phyloP scores from a whole-genome alignment of 805 yeast species.

The Yarrowia sp. region DNA sequence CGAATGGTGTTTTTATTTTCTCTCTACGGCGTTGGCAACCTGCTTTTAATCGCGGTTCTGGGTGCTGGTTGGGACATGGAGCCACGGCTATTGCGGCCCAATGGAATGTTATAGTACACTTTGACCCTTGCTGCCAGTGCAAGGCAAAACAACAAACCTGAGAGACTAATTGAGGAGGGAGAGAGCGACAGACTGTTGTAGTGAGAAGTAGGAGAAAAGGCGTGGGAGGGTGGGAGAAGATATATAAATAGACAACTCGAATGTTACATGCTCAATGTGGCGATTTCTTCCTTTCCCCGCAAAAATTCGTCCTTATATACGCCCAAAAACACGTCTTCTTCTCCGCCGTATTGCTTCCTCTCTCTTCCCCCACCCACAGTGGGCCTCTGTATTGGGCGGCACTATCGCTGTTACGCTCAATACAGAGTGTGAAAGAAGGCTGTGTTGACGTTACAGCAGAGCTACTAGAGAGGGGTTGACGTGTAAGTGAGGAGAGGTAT shows the following conservation, averaged over 20 bases:
- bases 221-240: neutral
- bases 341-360: neutral
- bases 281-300: no score
- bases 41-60: no score
- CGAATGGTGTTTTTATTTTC: neutral
- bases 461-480: no score
- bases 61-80: neutral
- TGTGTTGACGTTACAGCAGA: slow-evolving; percentile 11
- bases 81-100: slow-evolving; percentile 18
- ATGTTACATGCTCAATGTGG: no score
- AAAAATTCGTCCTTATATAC: no score
- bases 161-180: neutral
- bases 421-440: neutral
- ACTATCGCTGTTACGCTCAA: slow-evolving; percentile 2
- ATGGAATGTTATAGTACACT: slow-evolving; percentile 20
- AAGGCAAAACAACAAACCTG: slow-evolving; percentile 2
- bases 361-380: neutral
- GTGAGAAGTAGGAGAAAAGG: neutral
- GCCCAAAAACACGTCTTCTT: neutral
- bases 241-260: no score
- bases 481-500: no score
- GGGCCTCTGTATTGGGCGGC: neutral
- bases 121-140: slow-evolving; percentile 16
- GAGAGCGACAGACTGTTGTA: no score
- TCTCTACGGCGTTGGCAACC: no score